Evolutionary conservation across 2,329 filamentous ascomycete genomes (phyloP), one percentile per base, ranked within the genome.

Genomic region (Lasiodiplodia citricola): DNA sequence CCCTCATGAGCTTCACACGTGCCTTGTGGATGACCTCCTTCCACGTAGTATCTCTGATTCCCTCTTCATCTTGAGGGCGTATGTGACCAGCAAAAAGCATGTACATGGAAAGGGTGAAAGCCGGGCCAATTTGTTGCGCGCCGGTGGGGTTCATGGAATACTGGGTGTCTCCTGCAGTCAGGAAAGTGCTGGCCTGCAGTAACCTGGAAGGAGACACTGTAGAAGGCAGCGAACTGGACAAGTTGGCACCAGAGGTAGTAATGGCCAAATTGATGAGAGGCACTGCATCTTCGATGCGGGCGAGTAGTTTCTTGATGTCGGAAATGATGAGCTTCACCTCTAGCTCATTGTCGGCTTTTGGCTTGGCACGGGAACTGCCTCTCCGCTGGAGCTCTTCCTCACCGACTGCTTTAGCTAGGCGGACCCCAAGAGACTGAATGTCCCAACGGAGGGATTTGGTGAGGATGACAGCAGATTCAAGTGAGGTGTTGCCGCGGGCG

Each of bases 21-120:
- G 94, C 92, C 79, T 98, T 99, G 82, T 98, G 94, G 70, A 97
- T 90, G 51, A 97, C 94, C 78, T 99, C 95, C 77, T 98, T 96
- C 96, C 96, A 98, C 0, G 94, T 91, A 0, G 93, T 84, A 81
- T 90, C 80, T 81, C 91, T 77, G 72, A 90, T 73, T 74, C 87
- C 80, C 77, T 88, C 80, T 80, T 88, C 80, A 73, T 87, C 83
- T 21, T 86, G 84, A 2, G 84, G 82, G 50, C 87, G 81, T 54
- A 83, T 82, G 78, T 98, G 94, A 1, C 93, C 92, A 2, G 90
- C 86, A 75, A 98, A 99, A 0, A 98, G 86, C 94, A 98, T 97
- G 79, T 98, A 99, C 73, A 98, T 83, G 0, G 94, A 97, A 8
- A 98, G 80, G 0, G 88, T 91, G 75, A 97, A 98, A 0, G 90